Conservation (phyloP, 73 alveolate species). For the Tetrahymena borealis region DNA sequence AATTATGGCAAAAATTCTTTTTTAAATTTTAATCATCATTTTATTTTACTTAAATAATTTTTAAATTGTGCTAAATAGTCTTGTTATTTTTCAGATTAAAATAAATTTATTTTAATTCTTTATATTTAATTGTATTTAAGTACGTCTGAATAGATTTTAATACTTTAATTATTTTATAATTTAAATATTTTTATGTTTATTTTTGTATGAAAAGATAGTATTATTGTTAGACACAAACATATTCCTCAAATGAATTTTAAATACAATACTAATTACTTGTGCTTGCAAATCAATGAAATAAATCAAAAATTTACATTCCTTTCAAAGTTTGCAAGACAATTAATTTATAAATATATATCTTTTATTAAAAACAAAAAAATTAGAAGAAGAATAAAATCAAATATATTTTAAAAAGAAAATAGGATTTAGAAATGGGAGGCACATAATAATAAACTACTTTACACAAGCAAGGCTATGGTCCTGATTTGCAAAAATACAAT, state of each 20-base stretch:
- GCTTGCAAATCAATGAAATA: no score
- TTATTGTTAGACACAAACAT: not conserved
- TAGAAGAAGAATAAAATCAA: not conserved
- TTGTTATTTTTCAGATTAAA: no score
- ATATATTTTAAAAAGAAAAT: not conserved
- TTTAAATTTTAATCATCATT: no score
- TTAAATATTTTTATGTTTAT: no score
- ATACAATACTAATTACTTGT: not conserved
- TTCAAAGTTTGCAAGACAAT: not conserved
- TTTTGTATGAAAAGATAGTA: not conserved
- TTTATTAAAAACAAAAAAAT: not conserved
- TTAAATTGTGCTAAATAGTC: no score
- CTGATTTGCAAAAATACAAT: not conserved
- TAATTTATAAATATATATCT: not conserved
- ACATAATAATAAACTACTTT: not conserved
- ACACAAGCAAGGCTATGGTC: slow-evolving; percentile 3
- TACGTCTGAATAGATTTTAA: no score
- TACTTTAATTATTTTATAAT: no score
- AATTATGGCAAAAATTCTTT: no score
- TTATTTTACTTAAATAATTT: no score
- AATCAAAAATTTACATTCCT: not conserved
- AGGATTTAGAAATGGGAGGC: not conserved
- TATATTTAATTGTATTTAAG: no score
- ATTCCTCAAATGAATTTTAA: not conserved
- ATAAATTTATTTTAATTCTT: no score